These are phyloP conservation scores for Protostelium mycophagum DNA, from an alignment of 78 protist species.

Conservation along the genomic window DNA sequence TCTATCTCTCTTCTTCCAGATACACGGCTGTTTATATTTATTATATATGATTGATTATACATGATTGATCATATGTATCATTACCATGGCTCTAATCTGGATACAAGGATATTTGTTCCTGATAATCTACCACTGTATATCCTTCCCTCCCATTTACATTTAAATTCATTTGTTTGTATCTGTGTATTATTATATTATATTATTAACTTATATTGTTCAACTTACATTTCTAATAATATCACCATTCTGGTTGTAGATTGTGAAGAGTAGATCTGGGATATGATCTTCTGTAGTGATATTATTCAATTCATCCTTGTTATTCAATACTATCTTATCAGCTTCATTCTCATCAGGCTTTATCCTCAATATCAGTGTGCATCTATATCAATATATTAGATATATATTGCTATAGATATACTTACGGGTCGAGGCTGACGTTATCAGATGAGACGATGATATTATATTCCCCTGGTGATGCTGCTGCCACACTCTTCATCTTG, in stretches of 20 bases:
- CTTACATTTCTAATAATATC: not conserved
- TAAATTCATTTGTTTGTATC: not conserved
- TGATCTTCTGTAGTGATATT: not conserved
- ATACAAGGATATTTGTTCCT: not conserved
- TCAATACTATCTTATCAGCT: not conserved
- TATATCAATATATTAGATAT: too few relatives aligned
- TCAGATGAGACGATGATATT: too few relatives aligned
- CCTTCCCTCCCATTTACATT: not conserved
- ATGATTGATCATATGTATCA: too few relatives aligned
- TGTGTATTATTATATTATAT: too few relatives aligned
- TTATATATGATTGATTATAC: too few relatives aligned
- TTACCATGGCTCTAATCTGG: not conserved
- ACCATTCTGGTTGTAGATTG: not conserved
- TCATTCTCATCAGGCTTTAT: not conserved
- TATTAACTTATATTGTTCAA: not conserved
- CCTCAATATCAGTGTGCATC: not conserved
- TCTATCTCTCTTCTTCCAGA: too few relatives aligned
- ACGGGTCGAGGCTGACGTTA: too few relatives aligned
- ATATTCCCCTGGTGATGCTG: too few relatives aligned
- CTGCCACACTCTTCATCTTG: too few relatives aligned
- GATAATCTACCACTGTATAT: not conserved
- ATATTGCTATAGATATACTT: too few relatives aligned
- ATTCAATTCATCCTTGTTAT: not conserved
- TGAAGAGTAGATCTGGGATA: not conserved
- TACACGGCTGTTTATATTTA: too few relatives aligned